Base-by-base conservation (phyloP, 1,284 basidiomycete species). In the Heterobasidion parviporum region DNA sequence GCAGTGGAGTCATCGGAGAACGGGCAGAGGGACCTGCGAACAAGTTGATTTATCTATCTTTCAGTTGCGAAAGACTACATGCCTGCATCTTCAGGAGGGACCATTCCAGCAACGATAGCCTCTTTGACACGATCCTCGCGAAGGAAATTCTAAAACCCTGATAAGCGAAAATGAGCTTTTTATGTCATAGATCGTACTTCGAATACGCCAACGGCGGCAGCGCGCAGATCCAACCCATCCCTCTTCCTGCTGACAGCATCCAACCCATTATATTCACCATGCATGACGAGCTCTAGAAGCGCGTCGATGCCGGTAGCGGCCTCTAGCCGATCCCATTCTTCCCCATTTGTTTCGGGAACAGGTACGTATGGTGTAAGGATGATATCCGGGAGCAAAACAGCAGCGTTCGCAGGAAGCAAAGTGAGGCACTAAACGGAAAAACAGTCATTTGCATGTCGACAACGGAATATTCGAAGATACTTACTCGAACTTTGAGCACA, bases 281-380 rank as follows among this genome's bases (percentile, higher is more conserved):
- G 82, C 54, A 90, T 69, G n/a, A 77, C 78, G 15, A 89, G 75
- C 63, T 89, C 87, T 0, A 89, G 79, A 4, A 90, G 74, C 0
- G 77, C 83, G 63, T 91, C 89, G n/a, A 91, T 73, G 0, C 85
- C 84, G n/a, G 85, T 82, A 2, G 85, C 79, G 6, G 83, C 77
- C 60, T 91, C 88, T 32, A 92, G 68, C 33, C 88, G 78, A 67
- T 92, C 89, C 89, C 89, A 92, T 67, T 92, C 89, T 70, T 91
- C 89, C n/a, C 87, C 89, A 60, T 88, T 87, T 1, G 87, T 85
- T 60, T 89, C 89, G 6, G 89, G 87, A 15, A 92, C 89, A 36
- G 89, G 89, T 67, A 89, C 80, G 61, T 91, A 92, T 8, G 89
- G 87, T 3, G 87, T 89, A 44, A 90, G 64, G 26, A 76, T 72